These are phyloP conservation scores for Gentiana macrophylla DNA, from an alignment of 257 asterid genomes.

Conservation along the genomic window DNA sequence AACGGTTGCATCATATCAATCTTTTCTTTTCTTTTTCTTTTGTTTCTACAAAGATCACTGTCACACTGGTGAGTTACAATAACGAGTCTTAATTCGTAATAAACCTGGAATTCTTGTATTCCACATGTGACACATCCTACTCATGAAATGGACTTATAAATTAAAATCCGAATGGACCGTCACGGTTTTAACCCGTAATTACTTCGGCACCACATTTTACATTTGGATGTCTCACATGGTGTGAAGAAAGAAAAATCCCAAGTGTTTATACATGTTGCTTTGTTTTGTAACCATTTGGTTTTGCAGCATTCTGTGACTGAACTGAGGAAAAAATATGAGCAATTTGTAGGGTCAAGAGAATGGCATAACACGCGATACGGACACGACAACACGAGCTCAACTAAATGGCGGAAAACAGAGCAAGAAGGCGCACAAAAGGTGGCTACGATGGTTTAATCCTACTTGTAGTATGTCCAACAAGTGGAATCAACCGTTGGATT, in stretches of 20 bases:
- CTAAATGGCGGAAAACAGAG: slow-evolving; percentile 10
- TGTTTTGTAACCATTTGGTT: neutral
- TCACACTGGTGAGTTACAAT: too few relatives aligned
- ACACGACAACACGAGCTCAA: slow-evolving; percentile 1
- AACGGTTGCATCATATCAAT: too few relatives aligned
- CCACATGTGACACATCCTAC: too few relatives aligned
- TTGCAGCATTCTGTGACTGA: neutral
- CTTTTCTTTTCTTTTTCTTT: too few relatives aligned
- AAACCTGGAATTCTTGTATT: too few relatives aligned
- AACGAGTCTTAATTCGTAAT: too few relatives aligned
- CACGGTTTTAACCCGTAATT: too few relatives aligned
- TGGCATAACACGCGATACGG: slow-evolving; percentile 9
- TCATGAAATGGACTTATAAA: too few relatives aligned
- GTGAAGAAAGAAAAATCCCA: neutral
- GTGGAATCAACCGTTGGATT: too few relatives aligned
- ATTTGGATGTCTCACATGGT: neutral
- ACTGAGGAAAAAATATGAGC: slow-evolving; percentile 1
- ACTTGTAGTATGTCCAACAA: too few relatives aligned
- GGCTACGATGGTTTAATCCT: slow-evolving; percentile 22
- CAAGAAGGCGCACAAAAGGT: slow-evolving; percentile 22
- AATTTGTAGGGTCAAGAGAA: slow-evolving; percentile 23
- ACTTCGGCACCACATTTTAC: neutral
- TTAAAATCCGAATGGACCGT: too few relatives aligned
- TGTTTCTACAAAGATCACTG: too few relatives aligned
- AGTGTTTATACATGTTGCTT: neutral